Percentiles rank a stretch among this genome's conserved stretches.
These are phyloP conservation scores for Candida germanica DNA, from an alignment of 805 yeast species.

Conservation along the genomic window DNA sequence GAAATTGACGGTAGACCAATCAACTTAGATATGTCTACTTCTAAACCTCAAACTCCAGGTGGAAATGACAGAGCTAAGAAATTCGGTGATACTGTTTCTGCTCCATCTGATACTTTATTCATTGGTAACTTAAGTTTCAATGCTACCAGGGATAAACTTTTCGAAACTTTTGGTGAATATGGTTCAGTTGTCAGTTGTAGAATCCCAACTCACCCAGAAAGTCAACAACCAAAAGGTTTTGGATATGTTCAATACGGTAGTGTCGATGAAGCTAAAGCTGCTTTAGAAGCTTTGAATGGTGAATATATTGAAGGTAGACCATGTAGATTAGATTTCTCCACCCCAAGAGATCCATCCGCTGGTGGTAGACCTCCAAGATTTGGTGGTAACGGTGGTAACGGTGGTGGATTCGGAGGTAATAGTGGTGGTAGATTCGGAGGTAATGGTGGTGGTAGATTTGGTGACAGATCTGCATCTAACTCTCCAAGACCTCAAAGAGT, in stretches of 20 bases:
- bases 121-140: slow-evolving; percentile 94
- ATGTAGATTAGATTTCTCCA: slow-evolving; percentile 89
- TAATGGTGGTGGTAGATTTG: slow-evolving; percentile 41
- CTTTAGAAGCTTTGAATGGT: slow-evolving; percentile 85
- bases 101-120: slow-evolving; percentile 94
- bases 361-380: slow-evolving; percentile 34
- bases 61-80: slow-evolving; percentile 79
- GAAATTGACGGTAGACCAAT: slow-evolving; percentile 97
- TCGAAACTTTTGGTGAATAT: slow-evolving; percentile 66
- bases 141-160: slow-evolving; percentile 76
- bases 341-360: slow-evolving; percentile 66
- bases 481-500: slow-evolving; percentile 56
- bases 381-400: slow-evolving; percentile 33
- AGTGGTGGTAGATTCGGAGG: slow-evolving; percentile 35
- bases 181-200: slow-evolving; percentile 88
- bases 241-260: slow-evolving; percentile 92
- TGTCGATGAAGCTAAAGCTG: slow-evolving; percentile 86
- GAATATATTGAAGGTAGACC: slow-evolving; percentile 87
- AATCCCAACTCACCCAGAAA: slow-evolving; percentile 97
- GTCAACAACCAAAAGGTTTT: slow-evolving; percentile 98
- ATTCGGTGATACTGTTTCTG: slow-evolving; percentile 86
- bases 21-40: slow-evolving; percentile 87
- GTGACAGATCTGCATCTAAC: slow-evolving; percentile 48
- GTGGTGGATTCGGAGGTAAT: slow-evolving; percentile 16
- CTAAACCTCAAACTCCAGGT: slow-evolving; percentile 63